Evolutionary conservation across 1,284 basidiomycete species (phyloP), one percentile per base, ranked within the genome.

Genomic region (Farysia itapuensis): DNA sequence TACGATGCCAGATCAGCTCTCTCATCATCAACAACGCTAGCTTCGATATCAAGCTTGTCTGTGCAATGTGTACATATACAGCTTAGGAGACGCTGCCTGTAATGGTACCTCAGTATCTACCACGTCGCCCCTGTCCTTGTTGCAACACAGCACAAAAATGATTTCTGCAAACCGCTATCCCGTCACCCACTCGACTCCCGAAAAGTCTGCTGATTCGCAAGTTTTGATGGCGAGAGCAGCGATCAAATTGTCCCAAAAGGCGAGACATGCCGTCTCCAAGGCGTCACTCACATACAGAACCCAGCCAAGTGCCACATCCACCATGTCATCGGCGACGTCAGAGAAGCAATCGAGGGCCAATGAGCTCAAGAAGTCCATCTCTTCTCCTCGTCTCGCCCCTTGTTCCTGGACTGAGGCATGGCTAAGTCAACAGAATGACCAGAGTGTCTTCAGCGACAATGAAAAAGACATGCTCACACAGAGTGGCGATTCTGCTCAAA

Each of bases 331-430:
- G 19, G 6, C 34, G 18, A 20, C 34, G 11, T 8, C 8, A 9
- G 18, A 9, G 34, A 22, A 35, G 9, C 34, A 35, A 12, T 6
- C 31, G 18, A 35, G 9, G 20, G 21, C 6, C 19, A 9, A 22
- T 12, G 20, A 20, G 18, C 15, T 35, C 34, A 35, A 35, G 21
- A 20, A 20, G 9, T 35, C 34, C 34, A 35, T 35, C 34, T 35
- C 34, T 5, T 7, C 18, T 21, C 34, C 34, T 21, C 34, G 20
- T 12, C 20, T 20, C 21, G 34, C 9, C 25, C n/a, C 9, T 11
- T 35, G 19, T 15, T 35, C 22, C 34, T 20, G 18, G 18, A 35
- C 34, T 8, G 34, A 35, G 9, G 20, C 34, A 5, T 35, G 34
- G 34, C 26, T 28, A 9, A 28, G n/a, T n/a, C 11, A 28, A n/a